Evolutionary conservation across 2,329 filamentous ascomycete species (phyloP).

Genomic region (Claviceps sp.): DNA sequence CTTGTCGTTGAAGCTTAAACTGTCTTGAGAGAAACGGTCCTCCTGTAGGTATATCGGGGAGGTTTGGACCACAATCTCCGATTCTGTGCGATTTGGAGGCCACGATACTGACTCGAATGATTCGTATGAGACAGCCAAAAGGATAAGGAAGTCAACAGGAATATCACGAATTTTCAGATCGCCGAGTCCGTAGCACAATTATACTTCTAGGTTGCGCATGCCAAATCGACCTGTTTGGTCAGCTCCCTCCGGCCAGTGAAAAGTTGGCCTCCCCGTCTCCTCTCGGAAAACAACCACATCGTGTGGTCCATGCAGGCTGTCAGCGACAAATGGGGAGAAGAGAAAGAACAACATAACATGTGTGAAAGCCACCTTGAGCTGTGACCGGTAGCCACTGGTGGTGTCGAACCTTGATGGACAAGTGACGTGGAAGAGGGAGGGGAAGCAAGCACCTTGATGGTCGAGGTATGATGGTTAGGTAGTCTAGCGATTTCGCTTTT

Average conservation of each 20-base stretch:
- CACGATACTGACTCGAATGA: background rate
- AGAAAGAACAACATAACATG: background rate
- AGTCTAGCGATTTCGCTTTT: background rate
- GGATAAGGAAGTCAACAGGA: background rate
- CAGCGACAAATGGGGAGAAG: background rate
- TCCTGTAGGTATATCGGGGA: background rate
- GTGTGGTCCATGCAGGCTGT: background rate
- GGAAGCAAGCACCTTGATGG: background rate
- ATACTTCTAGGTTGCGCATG: background rate
- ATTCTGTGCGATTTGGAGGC: background rate
- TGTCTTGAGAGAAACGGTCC: background rate
- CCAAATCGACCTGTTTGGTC: background rate
- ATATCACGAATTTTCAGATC: background rate
- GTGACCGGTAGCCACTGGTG: background rate
- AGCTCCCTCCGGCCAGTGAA: background rate
- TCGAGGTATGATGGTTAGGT: background rate
- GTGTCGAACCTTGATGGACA: constrained; percentile 7
- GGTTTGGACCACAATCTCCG: background rate
- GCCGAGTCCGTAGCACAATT: background rate
- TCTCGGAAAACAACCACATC: background rate
- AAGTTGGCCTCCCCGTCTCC: background rate
- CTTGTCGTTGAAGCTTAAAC: constrained; percentile 3
- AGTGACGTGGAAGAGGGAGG: background rate
- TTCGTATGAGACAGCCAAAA: background rate
- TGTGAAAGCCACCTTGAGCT: background rate